Evolutionary conservation across 2,329 filamentous ascomycete species (phyloP).

Genomic region (Pseudogymnoascus sp.): DNA sequence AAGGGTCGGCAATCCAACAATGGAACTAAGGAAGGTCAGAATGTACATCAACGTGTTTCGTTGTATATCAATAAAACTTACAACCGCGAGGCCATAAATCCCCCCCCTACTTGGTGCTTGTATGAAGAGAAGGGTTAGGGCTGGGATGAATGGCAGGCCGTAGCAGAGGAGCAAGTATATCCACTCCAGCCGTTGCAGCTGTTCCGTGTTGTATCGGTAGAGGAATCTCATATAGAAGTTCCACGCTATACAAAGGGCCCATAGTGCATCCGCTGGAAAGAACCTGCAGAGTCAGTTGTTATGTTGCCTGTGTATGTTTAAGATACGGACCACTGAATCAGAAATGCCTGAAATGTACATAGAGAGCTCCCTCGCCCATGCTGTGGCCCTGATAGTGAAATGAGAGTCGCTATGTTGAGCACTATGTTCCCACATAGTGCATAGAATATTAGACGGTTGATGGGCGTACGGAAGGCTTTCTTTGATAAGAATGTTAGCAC

Average conservation of each 20-base stretch:
- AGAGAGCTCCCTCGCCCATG: neutral
- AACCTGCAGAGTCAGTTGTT: constrained; percentile 33
- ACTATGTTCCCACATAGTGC: constrained; percentile 48
- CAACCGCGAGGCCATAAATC: constrained; percentile 29
- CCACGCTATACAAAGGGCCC: constrained; percentile 48
- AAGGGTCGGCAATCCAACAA: constrained; percentile 47
- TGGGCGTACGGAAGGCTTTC: constrained; percentile 43
- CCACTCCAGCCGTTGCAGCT: constrained; percentile 43
- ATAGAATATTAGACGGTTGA: constrained; percentile 50
- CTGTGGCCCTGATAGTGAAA: constrained; percentile 32
- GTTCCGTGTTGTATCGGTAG: constrained; percentile 38
- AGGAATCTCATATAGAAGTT: constrained; percentile 53
- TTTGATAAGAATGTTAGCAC: constrained; percentile 41
- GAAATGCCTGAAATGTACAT: constrained; percentile 63
- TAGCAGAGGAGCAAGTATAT: constrained; percentile 45
- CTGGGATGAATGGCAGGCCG: constrained; percentile 41
- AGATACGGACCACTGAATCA: constrained; percentile 48
- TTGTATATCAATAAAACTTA: constrained; percentile 30
- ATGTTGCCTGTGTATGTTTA: neutral
- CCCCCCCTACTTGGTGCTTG: constrained; percentile 22
- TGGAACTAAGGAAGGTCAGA: neutral
- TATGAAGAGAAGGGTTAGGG: constrained; percentile 42
- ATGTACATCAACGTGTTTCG: neutral
- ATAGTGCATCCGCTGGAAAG: constrained; percentile 41
- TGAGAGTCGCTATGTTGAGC: constrained; percentile 44